Evolutionary conservation across 148 eudicot species (phyloP).

Genomic region (Hydrangea macrophylla): DNA sequence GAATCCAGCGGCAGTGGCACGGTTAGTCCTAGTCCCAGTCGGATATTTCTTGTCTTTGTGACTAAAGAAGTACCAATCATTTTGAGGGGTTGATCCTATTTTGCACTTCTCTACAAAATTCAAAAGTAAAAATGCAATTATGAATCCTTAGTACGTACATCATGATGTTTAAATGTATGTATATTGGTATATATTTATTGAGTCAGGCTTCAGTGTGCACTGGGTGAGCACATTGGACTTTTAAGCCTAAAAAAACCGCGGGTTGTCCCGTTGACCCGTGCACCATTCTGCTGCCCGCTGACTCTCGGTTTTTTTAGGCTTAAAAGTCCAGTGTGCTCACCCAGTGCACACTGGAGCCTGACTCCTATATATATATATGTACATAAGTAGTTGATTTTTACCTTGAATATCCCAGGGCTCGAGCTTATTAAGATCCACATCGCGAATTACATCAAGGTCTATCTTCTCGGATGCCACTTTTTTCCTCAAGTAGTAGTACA

Average conservation of each 20-base stretch:
- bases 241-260: too few relatives aligned
- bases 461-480: conserved; percentile 44
- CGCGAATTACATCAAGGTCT: conserved; percentile 59
- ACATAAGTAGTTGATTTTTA: neutral
- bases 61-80: conserved; percentile 78
- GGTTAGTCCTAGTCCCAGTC: conserved; percentile 66
- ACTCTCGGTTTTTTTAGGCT: too few relatives aligned
- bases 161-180: too few relatives aligned
- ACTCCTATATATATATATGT: neutral
- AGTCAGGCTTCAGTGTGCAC: too few relatives aligned
- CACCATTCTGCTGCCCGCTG: too few relatives aligned
- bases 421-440: conserved; percentile 63
- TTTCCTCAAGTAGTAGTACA: conserved; percentile 54
- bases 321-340: too few relatives aligned
- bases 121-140: neutral
- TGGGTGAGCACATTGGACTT: too few relatives aligned
- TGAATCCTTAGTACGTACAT: neutral
- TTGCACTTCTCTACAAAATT: conserved; percentile 46
- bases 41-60: conserved; percentile 80
- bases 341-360: too few relatives aligned
- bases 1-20: conserved; percentile 65
- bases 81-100: conserved; percentile 55
- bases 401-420: conserved; percentile 84
- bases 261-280: too few relatives aligned
- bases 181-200: too few relatives aligned